Percentiles rank a stretch among this genome's conserved stretches.
Evolutionary conservation across 805 yeast genomes (phyloP).

Genomic region (Lachancea kluyveri): DNA sequence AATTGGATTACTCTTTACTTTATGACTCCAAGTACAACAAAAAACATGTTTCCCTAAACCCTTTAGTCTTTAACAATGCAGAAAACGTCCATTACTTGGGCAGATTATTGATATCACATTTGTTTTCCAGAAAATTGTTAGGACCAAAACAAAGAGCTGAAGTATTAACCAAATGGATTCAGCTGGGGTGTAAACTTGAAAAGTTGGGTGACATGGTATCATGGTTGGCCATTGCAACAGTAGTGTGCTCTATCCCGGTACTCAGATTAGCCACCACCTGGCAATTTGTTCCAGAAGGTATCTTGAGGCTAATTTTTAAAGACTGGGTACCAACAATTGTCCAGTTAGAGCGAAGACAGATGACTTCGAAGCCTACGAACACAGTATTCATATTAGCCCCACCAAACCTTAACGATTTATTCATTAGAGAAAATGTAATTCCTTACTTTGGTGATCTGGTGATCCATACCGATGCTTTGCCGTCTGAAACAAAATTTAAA

Average conservation of each 20-base stretch:
- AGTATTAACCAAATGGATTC: conserved; percentile 75
- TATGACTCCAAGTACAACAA: conserved; percentile 39
- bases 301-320: conserved; percentile 54
- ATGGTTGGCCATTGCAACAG: conserved; percentile 86
- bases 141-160: conserved; percentile 45
- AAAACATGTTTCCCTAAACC: conserved; percentile 45
- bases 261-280: conserved; percentile 69
- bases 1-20: conserved; percentile 68
- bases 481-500: conserved; percentile 22
- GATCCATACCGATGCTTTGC: conserved; percentile 34
- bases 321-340: conserved; percentile 94
- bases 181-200: conserved; percentile 71
- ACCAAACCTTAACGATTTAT: conserved; percentile 74
- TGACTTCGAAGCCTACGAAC: conserved; percentile 49
- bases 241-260: conserved; percentile 76
- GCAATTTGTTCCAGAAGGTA: conserved; percentile 58
- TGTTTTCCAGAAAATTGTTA: conserved; percentile 42
- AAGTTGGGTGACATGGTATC: conserved; percentile 86
- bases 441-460: conserved; percentile 88
- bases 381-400: conserved; percentile 71
- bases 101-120: conserved; percentile 58
- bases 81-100: conserved; percentile 74
- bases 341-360: conserved; percentile 73
- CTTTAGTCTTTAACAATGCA: conserved; percentile 66
- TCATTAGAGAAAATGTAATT: conserved; percentile 69